Evolutionary conservation across 768 basidiomycete genomes (phyloP).

Genomic region (Amanita brunnescens): DNA sequence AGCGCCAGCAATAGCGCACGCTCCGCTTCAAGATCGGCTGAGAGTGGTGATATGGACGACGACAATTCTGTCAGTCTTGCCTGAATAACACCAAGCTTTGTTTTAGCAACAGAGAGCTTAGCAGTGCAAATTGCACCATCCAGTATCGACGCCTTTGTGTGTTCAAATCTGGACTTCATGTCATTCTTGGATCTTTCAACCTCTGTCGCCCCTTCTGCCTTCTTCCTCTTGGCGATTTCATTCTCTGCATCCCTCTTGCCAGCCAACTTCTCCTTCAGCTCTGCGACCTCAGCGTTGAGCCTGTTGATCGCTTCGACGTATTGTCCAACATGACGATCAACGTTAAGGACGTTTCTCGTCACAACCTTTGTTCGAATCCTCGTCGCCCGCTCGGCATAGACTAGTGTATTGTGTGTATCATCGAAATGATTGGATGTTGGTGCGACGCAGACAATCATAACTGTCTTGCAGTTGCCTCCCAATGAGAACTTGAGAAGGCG

Average conservation of each 20-base stretch:
- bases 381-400: constrained; percentile 96
- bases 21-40: constrained; percentile 64
- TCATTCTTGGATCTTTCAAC: constrained; percentile 68
- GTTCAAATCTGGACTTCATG: constrained; percentile 61
- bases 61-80: constrained; percentile 54
- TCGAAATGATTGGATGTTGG: constrained; percentile 95
- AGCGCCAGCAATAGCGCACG: constrained; percentile 58
- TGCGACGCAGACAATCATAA: constrained; percentile 98
- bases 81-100: constrained; percentile 56
- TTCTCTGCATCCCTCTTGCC: constrained; percentile 57
- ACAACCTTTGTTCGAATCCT: constrained; percentile 98
- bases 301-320: constrained; percentile 93
- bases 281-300: constrained; percentile 74
- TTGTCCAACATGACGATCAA: constrained; percentile 89
- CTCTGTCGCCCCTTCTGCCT: constrained; percentile 61
- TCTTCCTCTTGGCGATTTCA: constrained; percentile 58
- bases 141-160: constrained; percentile 59
- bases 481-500: constrained; percentile 95
- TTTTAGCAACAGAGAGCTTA: constrained; percentile 60
- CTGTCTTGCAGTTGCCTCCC: constrained; percentile 98
- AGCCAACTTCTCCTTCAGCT: constrained; percentile 79
- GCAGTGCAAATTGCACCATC: constrained; percentile 73
- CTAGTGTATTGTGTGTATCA: constrained; percentile 95
- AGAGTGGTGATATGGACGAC: constrained; percentile 27
- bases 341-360: constrained; percentile 90